A percentile compares a stretch with the other conserved stretches of the same genome.
phyloP scores from a whole-genome alignment of 2,329 filamentous ascomycete species.

The Ciborinia camelliae region DNA sequence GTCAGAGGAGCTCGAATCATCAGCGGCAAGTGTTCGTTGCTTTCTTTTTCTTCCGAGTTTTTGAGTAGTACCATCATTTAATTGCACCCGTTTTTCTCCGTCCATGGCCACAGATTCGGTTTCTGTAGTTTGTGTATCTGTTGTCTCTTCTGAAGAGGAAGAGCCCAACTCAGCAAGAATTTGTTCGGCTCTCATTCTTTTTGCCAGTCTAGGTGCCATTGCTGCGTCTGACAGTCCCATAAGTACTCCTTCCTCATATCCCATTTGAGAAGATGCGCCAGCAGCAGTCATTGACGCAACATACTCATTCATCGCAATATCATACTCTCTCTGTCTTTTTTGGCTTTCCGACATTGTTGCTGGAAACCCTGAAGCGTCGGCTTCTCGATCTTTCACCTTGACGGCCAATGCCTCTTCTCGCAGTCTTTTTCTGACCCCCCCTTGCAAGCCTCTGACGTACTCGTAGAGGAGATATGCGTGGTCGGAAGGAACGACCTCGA shows the following conservation, averaged over 20 bases:
- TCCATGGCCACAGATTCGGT: conserved; percentile 29
- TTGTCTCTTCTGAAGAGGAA: conserved; percentile 19
- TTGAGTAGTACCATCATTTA: conserved; percentile 46
- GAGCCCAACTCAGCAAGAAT: conserved; percentile 53
- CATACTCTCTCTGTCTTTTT: conserved; percentile 54
- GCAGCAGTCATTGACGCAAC: conserved; percentile 32
- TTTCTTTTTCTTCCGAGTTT: conserved; percentile 50
- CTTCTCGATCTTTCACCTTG: conserved; percentile 54
- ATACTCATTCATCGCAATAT: conserved; percentile 45
- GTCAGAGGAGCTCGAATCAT: conserved; percentile 28
- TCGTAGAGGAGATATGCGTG: conserved; percentile 68
- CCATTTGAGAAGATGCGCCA: conserved; percentile 27
- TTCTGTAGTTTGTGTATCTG: conserved; percentile 19
- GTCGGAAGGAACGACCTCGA: conserved; percentile 64
- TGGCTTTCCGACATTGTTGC: conserved; percentile 47
- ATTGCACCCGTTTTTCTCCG: conserved; percentile 42
- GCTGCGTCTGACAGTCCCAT: conserved; percentile 45
- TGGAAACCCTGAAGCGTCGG: conserved; percentile 47
- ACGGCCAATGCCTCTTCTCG: conserved; percentile 62
- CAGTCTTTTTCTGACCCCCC: conserved; percentile 67
- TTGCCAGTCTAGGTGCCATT: conserved; percentile 55
- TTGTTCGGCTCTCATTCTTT: conserved; percentile 61
- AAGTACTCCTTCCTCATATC: conserved; percentile 36
- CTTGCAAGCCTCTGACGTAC: conserved; percentile 78
- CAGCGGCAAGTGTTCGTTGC: conserved; percentile 35